Conservation (phyloP, 345 rosid genomes). For the Pugionium cornutum region DNA sequence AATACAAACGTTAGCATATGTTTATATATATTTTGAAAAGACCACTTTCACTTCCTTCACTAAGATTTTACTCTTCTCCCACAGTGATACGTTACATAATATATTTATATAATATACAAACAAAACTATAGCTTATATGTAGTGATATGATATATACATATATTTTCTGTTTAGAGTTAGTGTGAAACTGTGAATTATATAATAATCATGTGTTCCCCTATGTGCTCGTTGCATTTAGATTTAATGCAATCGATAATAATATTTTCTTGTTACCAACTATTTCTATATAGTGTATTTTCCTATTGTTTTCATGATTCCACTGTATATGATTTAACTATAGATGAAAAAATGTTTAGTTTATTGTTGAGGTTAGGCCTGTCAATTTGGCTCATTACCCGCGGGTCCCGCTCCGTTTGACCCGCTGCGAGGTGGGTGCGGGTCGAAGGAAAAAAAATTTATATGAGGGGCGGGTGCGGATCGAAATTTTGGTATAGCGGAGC, state of each 20-base stretch:
- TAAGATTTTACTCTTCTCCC: constrained; percentile 32
- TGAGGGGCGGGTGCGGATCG: too few relatives aligned
- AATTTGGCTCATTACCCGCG: too few relatives aligned
- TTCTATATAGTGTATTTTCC: constrained; percentile 22
- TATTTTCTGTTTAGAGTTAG: neutral
- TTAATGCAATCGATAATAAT: constrained; percentile 22
- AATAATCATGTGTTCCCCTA: constrained; percentile 26
- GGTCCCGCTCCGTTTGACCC: too few relatives aligned
- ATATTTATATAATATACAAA: neutral
- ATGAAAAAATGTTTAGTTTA: neutral
- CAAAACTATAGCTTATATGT: neutral
- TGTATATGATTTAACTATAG: constrained; percentile 9
- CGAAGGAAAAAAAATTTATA: too few relatives aligned
- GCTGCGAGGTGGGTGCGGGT: too few relatives aligned
- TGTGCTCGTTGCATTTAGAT: constrained; percentile 25
- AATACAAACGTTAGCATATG: constrained; percentile 36
- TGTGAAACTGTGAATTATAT: constrained; percentile 14
- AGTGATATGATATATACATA: too few relatives aligned
- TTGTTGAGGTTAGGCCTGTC: too few relatives aligned
- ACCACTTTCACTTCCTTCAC: constrained; percentile 55
- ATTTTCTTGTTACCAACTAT: neutral
- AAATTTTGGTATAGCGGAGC: too few relatives aligned
- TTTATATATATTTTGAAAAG: constrained; percentile 45
- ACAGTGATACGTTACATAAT: neutral
- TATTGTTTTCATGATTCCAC: constrained; percentile 13